Percentiles rank a stretch among this genome's conserved stretches.
These are phyloP conservation scores for Leptographium flavum DNA, from an alignment of 2,329 filamentous ascomycete genomes.

Conservation along the genomic window DNA sequence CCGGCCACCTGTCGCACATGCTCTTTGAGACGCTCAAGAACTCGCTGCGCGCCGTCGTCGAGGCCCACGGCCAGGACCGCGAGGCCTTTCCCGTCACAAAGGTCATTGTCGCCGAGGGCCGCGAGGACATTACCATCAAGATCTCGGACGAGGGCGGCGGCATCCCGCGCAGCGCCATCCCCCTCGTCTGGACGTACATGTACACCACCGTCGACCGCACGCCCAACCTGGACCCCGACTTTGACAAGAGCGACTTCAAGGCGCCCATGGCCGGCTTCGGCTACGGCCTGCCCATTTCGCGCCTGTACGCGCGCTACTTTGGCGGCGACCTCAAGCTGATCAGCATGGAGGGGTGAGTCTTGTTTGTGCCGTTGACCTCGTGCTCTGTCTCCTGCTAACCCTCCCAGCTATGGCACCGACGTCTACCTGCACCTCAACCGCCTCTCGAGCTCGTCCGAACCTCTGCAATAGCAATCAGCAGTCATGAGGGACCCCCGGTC, in stretches of 20 bases:
- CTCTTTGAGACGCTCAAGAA: constrained; percentile 99
- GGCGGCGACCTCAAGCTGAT: constrained; percentile 95
- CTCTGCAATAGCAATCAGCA: constrained; percentile 86
- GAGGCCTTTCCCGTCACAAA: constrained; percentile 94
- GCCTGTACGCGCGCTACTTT: constrained; percentile 92
- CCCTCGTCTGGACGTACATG: constrained; percentile 99
- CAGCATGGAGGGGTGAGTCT: constrained; percentile 90
- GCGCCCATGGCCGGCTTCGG: constrained; percentile 98
- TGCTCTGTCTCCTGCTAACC: neutral
- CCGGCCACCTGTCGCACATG: constrained; percentile 98
- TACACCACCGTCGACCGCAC: constrained; percentile 97
- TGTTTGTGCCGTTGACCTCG: neutral
- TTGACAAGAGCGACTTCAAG: constrained; percentile 98
- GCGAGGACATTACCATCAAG: constrained; percentile 98
- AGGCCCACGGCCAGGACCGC: constrained; percentile 87
- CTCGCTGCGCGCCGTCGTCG: constrained; percentile 89
- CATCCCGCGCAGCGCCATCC: constrained; percentile 83
- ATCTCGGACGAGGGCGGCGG: constrained; percentile 93
- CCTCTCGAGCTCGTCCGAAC: constrained; percentile 87
- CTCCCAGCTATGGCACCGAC: constrained; percentile 78
- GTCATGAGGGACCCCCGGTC: constrained; percentile 64
- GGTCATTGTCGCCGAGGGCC: constrained; percentile 92
- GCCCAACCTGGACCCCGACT: constrained; percentile 87
- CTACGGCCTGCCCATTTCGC: constrained; percentile 89
- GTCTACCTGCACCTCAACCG: constrained; percentile 97